phyloP scores from a whole-genome alignment of 2,329 filamentous ascomycete genomes.

The Colletotrichum sansevieriae region DNA sequence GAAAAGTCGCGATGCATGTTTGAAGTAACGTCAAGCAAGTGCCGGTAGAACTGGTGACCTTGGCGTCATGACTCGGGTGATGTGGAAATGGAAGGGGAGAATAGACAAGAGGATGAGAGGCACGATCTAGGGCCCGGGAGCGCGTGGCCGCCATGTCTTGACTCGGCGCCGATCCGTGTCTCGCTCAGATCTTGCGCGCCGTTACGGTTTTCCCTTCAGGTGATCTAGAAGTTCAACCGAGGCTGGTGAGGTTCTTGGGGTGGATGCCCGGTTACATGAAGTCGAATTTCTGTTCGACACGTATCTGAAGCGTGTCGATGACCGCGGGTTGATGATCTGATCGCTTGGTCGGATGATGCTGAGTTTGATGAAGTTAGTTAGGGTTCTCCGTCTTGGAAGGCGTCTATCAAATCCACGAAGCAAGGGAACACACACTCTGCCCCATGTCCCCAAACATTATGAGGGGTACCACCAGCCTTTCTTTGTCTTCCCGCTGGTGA shows the following conservation, averaged over 20 bases:
- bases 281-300: too few relatives aligned
- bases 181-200: conserved; percentile 24
- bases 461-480: not conserved
- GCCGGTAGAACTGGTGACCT: conserved; percentile 26
- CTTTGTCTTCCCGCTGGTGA: not conserved
- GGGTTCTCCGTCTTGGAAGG: conserved; percentile 6
- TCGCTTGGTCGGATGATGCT: not conserved
- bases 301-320: conserved; percentile 7
- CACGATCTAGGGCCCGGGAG: conserved; percentile 7
- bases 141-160: conserved; percentile 37
- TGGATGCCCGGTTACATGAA: too few relatives aligned
- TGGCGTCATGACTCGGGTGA: conserved; percentile 31
- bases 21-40: conserved; percentile 34
- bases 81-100: not conserved
- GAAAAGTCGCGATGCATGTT: conserved; percentile 21
- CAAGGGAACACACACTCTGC: not conserved
- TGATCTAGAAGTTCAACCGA: not conserved
- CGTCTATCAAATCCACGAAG: not conserved
- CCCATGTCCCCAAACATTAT: not conserved
- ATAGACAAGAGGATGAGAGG: not conserved
- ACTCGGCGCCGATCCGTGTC: conserved; percentile 37
- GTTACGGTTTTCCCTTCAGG: conserved; percentile 29
- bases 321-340: conserved; percentile 11
- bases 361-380: too few relatives aligned
- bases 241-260: too few relatives aligned